Evolutionary conservation across 345 rosid species (phyloP).

Genomic region (Hypericum perforatum): DNA sequence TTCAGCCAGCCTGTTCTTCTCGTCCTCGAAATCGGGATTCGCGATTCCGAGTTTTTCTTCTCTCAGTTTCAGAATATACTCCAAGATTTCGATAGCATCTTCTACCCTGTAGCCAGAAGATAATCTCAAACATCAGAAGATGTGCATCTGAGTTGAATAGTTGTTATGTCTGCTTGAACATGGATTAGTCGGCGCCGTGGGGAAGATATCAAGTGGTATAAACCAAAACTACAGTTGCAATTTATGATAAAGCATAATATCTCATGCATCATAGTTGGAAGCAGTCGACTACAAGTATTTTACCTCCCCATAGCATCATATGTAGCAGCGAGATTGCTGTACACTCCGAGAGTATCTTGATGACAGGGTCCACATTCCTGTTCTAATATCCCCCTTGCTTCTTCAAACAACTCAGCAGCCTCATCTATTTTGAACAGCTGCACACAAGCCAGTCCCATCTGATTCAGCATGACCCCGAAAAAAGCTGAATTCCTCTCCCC

Average conservation of each 20-base stretch:
- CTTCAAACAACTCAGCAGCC: slow-evolving; percentile 90
- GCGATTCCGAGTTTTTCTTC: slow-evolving; percentile 98
- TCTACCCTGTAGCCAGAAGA: slow-evolving; percentile 53
- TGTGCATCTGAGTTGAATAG: too few species aligned
- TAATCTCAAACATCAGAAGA: background rate
- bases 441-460: slow-evolving; percentile 98
- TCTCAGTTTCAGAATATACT: slow-evolving; percentile 76
- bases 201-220: too few species aligned
- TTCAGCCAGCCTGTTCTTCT: slow-evolving; percentile 83
- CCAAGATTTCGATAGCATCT: slow-evolving; percentile 94
- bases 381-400: slow-evolving; percentile 79
- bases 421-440: slow-evolving; percentile 96
- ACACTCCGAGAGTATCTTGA: slow-evolving; percentile 93
- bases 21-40: slow-evolving; percentile 94
- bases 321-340: slow-evolving; percentile 97
- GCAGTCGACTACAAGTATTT: too few species aligned
- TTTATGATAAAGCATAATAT: too few species aligned
- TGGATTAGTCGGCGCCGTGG: too few species aligned
- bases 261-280: too few species aligned
- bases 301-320: slow-evolving; percentile 99
- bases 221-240: too few species aligned
- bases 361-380: slow-evolving; percentile 91
- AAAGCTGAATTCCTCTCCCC: slow-evolving; percentile 95
- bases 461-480: slow-evolving; percentile 94
- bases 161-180: too few species aligned